Base-by-base conservation (phyloP, 1,139 yeast species). In the Scheffersomyces lignicola region DNA sequence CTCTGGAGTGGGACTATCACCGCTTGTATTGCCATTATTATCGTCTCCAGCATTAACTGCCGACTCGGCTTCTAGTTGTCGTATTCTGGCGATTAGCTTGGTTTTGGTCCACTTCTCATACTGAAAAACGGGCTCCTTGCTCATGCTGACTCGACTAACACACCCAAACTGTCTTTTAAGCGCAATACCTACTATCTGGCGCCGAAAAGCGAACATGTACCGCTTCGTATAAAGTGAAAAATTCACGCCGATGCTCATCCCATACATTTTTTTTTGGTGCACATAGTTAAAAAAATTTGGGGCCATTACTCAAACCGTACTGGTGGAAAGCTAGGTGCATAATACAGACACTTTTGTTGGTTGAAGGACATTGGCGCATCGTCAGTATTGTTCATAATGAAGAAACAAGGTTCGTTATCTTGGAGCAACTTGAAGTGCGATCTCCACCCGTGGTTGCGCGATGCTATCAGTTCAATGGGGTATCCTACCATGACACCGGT, bases 401-500 rank as follows among this genome's bases (percentile, higher is more conserved):
- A 65, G 4, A 56, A 56, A 36, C 51, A 56, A 39, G 63, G 62
- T 13, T 60, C 72, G n/a, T 58, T 69, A 35, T 48, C 52, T 17
- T 70, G 76, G 76, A 58, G 53, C 3, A 59, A 58, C 32, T 53
- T 70, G 39, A 51, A 60, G 36, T 49, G 43, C 38, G 60, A 60
- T 20, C 56, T 70, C 25, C 64, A 64, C 37, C 73, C 75, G 6
- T 70, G 76, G 76, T 47, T 70, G 20, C 47, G 50, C 50, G 84
- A 81, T 3, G 95, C 96, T 2, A 71, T 90, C 18, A 62, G 64
- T 13, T 77, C 90, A 2, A 60, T 84, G 45, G 97, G 96, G 2
- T 90, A 77, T 54, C 75, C 78, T 2, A 63, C 77, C 11, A 89
- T 92, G 97, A 92, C 99, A 0, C 97, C 99, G 0, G 98, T 92